Base-by-base conservation (phyloP, 2,329 filamentous ascomycete genomes). In the Aspergillus pseudoterreus region DNA sequence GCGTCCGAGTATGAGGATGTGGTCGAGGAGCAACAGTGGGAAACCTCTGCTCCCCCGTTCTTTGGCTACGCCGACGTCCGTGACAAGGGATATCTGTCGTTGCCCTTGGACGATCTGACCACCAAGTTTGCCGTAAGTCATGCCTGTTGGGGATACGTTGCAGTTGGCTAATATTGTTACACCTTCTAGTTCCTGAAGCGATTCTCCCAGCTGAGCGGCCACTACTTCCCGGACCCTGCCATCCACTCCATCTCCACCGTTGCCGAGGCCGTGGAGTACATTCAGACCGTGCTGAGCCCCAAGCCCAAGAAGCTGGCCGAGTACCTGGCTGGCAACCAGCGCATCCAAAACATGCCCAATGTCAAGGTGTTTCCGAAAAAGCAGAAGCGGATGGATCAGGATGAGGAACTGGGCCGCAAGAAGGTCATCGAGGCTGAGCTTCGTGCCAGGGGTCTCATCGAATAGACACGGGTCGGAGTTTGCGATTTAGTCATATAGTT, bases 361-460 rank as follows among this genome's bases (percentile, higher is more conserved):
- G 85, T 96, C 41, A 79, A 79, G 59, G 74, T 96, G 19, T 81
- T 82, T 59, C 68, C 72, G 22, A 79, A 79, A 58, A 84, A 85
- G 62, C 75, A 89, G 53, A 91, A 84, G 6, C 81, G 83, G 9
- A 83, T 88, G 32, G 82, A 92, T 68, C 84, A 83, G 68, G 88
- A 92, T 71, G 83, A 81, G 61, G 78, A 82, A 45, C 68, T 88
- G 39, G 90, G 90, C 24, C 78, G 88, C 63, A 88, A 86, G 82
- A 94, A 94, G 82, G 70, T 91, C 45, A 89, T 92, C 63, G 81
- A 88, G 68, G 75, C 84, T 63, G 86, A 90, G 71, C 75, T 92
- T 56, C 72, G 72, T 63, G 78, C 81, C 66, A 77, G 85, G 50
- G 80, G 79, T 14, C 68, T 92, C 58, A 82, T 85, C 6, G 72